Conservation (phyloP, 768 basidiomycete species). For the Suillus sp. region DNA sequence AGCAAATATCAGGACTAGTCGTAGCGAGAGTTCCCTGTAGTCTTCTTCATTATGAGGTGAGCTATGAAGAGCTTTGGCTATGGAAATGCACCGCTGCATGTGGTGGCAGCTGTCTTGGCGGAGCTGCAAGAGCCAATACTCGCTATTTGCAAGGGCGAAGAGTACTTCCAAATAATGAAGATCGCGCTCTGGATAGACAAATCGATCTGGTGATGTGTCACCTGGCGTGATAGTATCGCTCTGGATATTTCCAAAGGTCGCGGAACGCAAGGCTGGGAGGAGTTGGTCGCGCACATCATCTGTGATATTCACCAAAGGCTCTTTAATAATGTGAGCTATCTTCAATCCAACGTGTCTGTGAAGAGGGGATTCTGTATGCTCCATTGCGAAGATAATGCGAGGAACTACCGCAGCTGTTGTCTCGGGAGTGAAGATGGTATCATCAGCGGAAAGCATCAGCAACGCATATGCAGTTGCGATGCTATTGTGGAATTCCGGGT, state of each 20-base stretch:
- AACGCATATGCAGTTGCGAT: background rate
- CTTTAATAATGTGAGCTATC: background rate
- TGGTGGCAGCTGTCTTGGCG: background rate
- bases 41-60: background rate
- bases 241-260: background rate
- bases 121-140: constrained; percentile 1
- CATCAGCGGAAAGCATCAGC: background rate
- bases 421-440: background rate
- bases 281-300: background rate
- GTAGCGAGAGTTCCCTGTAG: background rate
- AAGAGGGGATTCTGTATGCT: background rate
- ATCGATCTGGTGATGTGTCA: background rate
- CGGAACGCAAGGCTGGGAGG: constrained; percentile 1
- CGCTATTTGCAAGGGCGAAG: background rate
- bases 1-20: background rate
- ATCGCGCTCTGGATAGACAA: background rate
- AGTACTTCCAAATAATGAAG: background rate
- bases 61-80: background rate
- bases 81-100: background rate
- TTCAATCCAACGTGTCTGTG: background rate
- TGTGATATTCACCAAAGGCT: background rate
- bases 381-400: background rate
- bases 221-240: background rate
- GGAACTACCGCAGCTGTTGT: too few species aligned
- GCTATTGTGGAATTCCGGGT: background rate